A percentile compares a stretch with the other conserved stretches of the same genome.
Conservation (phyloP, 2,329 filamentous ascomycete species). For the Fusarium sp. region DNA sequence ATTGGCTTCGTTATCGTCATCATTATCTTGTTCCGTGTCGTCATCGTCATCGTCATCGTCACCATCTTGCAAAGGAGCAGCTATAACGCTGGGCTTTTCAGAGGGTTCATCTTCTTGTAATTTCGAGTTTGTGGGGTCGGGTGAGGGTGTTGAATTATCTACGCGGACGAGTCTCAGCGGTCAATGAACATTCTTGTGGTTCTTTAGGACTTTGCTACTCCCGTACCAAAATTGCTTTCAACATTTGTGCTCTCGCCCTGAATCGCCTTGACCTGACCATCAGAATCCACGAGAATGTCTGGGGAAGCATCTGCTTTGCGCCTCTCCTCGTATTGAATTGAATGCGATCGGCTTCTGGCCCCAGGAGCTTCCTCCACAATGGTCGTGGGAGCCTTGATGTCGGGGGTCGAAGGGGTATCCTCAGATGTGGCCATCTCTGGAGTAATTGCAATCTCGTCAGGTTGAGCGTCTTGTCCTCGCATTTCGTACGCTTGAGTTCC, state of each 20-base stretch:
- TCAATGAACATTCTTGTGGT: constrained; percentile 39
- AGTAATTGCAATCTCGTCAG: constrained; percentile 69
- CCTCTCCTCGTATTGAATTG: constrained; percentile 57
- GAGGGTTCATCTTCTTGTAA: constrained; percentile 46
- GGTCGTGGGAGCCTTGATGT: constrained; percentile 58
- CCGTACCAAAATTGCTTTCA: constrained; percentile 45
- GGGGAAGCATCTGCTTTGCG: constrained; percentile 64
- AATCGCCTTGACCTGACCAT: constrained; percentile 53
- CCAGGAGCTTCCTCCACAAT: constrained; percentile 65
- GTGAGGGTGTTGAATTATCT: constrained; percentile 44
- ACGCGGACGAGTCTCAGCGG: constrained; percentile 37
- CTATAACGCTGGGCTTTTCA: constrained; percentile 27
- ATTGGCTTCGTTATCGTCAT: constrained; percentile 41
- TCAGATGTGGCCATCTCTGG: constrained; percentile 41
- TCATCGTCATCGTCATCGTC: constrained; percentile 38
- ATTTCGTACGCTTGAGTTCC: constrained; percentile 68
- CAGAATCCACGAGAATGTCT: constrained; percentile 61
- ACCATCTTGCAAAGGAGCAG: constrained; percentile 31
- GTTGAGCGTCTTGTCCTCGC: constrained; percentile 67
- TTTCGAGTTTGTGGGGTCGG: constrained; percentile 45
- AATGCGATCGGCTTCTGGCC: constrained; percentile 53
- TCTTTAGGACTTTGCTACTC: constrained; percentile 37
- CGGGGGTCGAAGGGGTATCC: constrained; percentile 34
- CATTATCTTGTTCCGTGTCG: constrained; percentile 11
- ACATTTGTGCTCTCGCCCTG: constrained; percentile 38